Evolutionary conservation across 2,329 filamentous ascomycete species (phyloP), one percentile per base, ranked within the genome.

Genomic region (Aureobasidium lini): DNA sequence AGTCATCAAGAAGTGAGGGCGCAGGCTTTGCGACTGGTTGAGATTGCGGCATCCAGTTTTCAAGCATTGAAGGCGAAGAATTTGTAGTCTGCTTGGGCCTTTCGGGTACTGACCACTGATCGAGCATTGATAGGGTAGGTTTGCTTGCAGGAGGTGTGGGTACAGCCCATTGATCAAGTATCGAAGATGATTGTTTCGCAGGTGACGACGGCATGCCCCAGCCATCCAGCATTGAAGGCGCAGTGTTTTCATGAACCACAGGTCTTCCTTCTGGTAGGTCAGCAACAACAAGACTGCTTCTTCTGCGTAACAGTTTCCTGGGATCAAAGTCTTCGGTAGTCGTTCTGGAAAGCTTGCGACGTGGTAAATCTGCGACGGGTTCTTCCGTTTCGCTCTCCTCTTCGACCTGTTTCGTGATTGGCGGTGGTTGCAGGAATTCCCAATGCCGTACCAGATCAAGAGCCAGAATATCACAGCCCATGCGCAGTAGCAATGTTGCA

Each of bases 401-500:
- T 11, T 56, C 61, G 23, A 23, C 23, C 56, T 13, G 53, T 57
- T n/a, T 29, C 13, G 13, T 13, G 4, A 8, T 16, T 53, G 6
- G 34, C 13, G 3, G 23, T 6, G 46, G 59, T 7, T 61, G 65
- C 11, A 39, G 71, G 71, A 95, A 94, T 67, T 90, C 85, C 90
- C 90, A 95, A 64, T 87, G 89, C 32, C 85, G 83, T 13, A 94
- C 88, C 6, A 97, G 77, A 67, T 95, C 90, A 4, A 97, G 77
- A 1, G 92, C 94, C 0, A 97, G 81, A 8, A 96, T 73, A 72
- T 96, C 93, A 69, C 94, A 95, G 3, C 94, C 71, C 71, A 71
- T 72, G 28, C 69, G 62, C 28, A 67, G 58, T 39, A 73, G 61
- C 15, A 72, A 62, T 1, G 50, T 59, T 23, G 91, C 90, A 57